Base-by-base conservation (phyloP, 192 early-diverging fungal genomes). In the Pilaira anomala region DNA sequence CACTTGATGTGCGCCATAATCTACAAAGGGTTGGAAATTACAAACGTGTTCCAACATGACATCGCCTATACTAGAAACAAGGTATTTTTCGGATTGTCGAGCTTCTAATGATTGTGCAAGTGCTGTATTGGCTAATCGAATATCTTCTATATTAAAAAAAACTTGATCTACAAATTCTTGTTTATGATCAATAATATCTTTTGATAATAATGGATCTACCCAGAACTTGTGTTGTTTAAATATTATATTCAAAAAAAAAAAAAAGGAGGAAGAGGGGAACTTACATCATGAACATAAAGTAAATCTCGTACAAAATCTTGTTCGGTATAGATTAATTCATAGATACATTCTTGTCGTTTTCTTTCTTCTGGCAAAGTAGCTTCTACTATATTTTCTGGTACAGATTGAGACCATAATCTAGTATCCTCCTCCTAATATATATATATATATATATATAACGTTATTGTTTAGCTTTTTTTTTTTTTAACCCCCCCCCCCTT, bases 261-360 rank as follows among this genome's bases (percentile, higher is more conserved):
- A 22, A n/a, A n/a, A n/a, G n/a, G n/a, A n/a, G n/a, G n/a, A n/a
- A n/a, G n/a, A n/a, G n/a, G n/a, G 13, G n/a, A 8, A 22, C 73
- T 44, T 76, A 90, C 89, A 54, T 86, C 85, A 66, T 88, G 78
- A 24, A 97, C 69, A 25, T 91, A 83, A 51, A 86, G 85, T 40
- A 98, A 75, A 51, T 97, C 93, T 40, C 80, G 80, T 36, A 96
- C 91, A 81, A 93, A 98, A 68, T 96, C 88, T 49, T 85, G 81
- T 65, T 98, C 92, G 1, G 88, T 94, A 49, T 92, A 85, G 24
- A 96, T 90, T 53, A 97, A 69, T 76, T 98, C 96, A 69, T 87
- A 96, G 67, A 98, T 91, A 30, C 85, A 84, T 73, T 98, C 94
- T 72, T 98, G 96, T 0, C 95, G 82, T 64, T 93, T 90, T 52